Percentiles rank a stretch among this genome's conserved stretches.
These are phyloP conservation scores for Magnusiomyces starmeri DNA, from an alignment of 1,139 yeast genomes.

Conservation along the genomic window DNA sequence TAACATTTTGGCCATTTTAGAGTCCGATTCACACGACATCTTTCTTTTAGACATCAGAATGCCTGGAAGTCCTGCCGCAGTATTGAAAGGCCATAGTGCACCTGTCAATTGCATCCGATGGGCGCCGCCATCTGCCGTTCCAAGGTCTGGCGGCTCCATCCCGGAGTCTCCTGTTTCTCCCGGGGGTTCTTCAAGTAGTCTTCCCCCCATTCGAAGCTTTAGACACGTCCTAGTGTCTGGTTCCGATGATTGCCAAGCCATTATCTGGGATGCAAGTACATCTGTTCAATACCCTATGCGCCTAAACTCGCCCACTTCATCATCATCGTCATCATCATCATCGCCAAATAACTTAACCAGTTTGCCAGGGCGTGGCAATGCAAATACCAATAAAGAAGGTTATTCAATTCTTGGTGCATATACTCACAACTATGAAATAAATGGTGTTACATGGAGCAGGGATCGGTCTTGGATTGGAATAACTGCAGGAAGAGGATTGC, in stretches of 20 bases:
- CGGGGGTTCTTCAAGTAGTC: neutral
- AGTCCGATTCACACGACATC: conserved; percentile 59
- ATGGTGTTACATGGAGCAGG: conserved; percentile 68
- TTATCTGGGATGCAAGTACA: conserved; percentile 64
- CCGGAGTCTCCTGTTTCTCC: neutral
- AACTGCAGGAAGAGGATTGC: conserved; percentile 73
- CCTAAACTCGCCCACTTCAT: too few relatives aligned
- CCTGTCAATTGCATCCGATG: conserved; percentile 69
- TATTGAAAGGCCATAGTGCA: conserved; percentile 59
- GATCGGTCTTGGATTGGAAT: conserved; percentile 77
- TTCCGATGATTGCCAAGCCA: conserved; percentile 85
- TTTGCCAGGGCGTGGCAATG: conserved; percentile 1
- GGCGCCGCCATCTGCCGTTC: conserved; percentile 55
- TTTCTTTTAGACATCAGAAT: conserved; percentile 75
- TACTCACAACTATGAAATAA: conserved; percentile 60
- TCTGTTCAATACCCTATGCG: conserved; percentile 23
- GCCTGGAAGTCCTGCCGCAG: conserved; percentile 74
- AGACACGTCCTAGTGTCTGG: conserved; percentile 61
- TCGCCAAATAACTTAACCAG: conserved; percentile 2
- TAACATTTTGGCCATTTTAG: conserved; percentile 77
- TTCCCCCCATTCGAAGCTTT: neutral
- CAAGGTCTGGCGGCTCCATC: conserved; percentile 13
- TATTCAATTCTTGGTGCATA: conserved; percentile 42
- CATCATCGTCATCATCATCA: conserved; percentile 16
- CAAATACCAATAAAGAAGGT: neutral